Evolutionary conservation across 1,139 yeast species (phyloP).

Genomic region (Yamadazyma oceani): DNA sequence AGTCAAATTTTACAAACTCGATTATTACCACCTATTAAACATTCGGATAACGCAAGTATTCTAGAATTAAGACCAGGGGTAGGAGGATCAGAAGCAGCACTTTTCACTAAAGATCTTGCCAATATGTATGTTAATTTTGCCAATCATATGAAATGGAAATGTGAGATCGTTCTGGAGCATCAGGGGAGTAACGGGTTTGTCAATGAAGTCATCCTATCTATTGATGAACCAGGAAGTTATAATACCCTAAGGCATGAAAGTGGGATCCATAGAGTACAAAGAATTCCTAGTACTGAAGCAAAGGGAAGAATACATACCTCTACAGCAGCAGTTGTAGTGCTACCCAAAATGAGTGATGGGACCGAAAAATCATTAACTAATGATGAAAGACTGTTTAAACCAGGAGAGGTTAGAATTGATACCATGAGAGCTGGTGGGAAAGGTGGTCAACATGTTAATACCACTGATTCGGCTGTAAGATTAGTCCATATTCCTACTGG

Average conservation of each 20-base stretch:
- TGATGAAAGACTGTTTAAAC: conserved; percentile 76
- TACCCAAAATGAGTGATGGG: conserved; percentile 73
- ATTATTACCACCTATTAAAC: conserved; percentile 75
- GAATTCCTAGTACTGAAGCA: conserved; percentile 90
- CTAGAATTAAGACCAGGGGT: conserved; percentile 92
- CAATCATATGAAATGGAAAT: conserved; percentile 64
- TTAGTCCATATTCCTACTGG: conserved; percentile 93
- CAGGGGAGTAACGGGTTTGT: conserved; percentile 61
- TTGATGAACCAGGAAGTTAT: conserved; percentile 78
- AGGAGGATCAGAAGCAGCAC: conserved; percentile 92
- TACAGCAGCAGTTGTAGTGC: conserved; percentile 91
- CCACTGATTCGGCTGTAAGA: conserved; percentile 96
- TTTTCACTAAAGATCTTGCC: conserved; percentile 78
- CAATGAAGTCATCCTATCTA: conserved; percentile 72
- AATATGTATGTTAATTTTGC: conserved; percentile 82
- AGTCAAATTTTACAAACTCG: conserved; percentile 51
- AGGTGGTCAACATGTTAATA: conserved; percentile 98
- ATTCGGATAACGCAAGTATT: conserved; percentile 75
- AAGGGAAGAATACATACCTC: conserved; percentile 96
- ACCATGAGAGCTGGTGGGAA: conserved; percentile 97
- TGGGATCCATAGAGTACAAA: conserved; percentile 94
- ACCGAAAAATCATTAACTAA: conserved; percentile 53
- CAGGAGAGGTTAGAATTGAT: conserved; percentile 88
- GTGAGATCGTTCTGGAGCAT: conserved; percentile 58
- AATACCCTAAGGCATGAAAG: conserved; percentile 77